phyloP scores from a whole-genome alignment of 2,329 filamentous ascomycete species.

The Exophiala phaeomuriformis region DNA sequence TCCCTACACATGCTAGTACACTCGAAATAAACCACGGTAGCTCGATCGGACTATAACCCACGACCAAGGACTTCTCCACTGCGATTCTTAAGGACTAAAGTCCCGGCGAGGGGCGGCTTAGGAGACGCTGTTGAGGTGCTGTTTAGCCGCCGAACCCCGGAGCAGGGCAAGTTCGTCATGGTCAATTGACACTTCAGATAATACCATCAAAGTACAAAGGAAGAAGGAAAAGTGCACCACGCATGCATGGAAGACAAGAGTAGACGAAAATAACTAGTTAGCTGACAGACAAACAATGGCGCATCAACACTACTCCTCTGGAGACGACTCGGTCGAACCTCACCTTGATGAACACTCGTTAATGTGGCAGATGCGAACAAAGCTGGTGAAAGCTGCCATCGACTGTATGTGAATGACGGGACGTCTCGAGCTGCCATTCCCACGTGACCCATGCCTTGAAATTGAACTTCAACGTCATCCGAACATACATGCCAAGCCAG shows the following conservation, averaged over 20 bases:
- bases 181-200: background rate
- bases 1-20: slow-evolving; percentile 23
- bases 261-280: too few relatives aligned
- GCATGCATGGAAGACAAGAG: too few relatives aligned
- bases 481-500: slow-evolving; percentile 13
- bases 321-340: too few relatives aligned
- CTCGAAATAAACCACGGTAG: background rate
- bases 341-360: too few relatives aligned
- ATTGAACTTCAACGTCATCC: background rate
- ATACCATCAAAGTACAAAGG: too few relatives aligned
- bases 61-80: slow-evolving; percentile 15
- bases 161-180: slow-evolving; percentile 11
- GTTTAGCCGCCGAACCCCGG: slow-evolving; percentile 13
- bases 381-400: background rate
- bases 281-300: too few relatives aligned
- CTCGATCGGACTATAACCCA: slow-evolving; percentile 8
- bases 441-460: background rate
- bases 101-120: slow-evolving; percentile 11
- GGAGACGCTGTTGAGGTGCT: slow-evolving; percentile 3
- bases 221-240: too few relatives aligned
- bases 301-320: background rate
- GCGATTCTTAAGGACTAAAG: slow-evolving; percentile 13
- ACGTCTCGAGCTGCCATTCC: background rate
- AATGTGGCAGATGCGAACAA: background rate
- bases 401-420: background rate